phyloP scores from a whole-genome alignment of 208 protist genomes.

The Kentomonas sorsogonicus region DNA sequence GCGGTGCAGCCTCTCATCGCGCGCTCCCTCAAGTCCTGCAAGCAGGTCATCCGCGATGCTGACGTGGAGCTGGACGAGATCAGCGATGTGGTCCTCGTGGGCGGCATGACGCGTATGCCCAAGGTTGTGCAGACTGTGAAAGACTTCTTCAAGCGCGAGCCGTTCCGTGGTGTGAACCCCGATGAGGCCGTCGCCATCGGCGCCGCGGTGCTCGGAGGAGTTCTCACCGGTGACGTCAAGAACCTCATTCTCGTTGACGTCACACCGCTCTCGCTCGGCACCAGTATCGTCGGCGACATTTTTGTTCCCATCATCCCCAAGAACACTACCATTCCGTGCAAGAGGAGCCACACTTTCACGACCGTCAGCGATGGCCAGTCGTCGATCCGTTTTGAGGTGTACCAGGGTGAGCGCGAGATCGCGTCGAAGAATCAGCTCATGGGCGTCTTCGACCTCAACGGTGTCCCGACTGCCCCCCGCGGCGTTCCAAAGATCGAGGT shows the following conservation, averaged over 20 bases:
- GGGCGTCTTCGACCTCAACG: constrained; percentile 92
- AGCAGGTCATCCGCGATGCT: constrained; percentile 90
- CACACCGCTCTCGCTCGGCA: constrained; percentile 97
- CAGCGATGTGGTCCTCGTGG: constrained; percentile 96
- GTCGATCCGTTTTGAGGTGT: constrained; percentile 88
- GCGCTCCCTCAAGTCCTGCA: constrained; percentile 31
- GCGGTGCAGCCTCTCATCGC: constrained; percentile 80
- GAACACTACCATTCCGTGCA: constrained; percentile 98
- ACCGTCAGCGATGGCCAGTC: constrained; percentile 84
- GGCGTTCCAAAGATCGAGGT: constrained; percentile 96
- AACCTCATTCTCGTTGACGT: constrained; percentile 98
- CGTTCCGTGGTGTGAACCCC: constrained; percentile 98
- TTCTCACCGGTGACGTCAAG: constrained; percentile 89
- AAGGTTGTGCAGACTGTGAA: constrained; percentile 87
- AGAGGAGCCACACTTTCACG: constrained; percentile 93
- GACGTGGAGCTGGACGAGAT: constrained; percentile 84
- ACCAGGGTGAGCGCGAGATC: constrained; percentile 93
- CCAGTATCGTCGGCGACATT: constrained; percentile 96
- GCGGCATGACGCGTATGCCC: constrained; percentile 98
- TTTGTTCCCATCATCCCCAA: constrained; percentile 97
- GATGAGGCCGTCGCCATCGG: constrained; percentile 99
- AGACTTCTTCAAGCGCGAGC: constrained; percentile 92
- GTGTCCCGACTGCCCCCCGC: constrained; percentile 90
- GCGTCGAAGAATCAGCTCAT: constrained; percentile 93
- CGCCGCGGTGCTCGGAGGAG: constrained; percentile 97